Conservation (phyloP, 2,329 filamentous ascomycete genomes). For the Graphilbum sp. region DNA sequence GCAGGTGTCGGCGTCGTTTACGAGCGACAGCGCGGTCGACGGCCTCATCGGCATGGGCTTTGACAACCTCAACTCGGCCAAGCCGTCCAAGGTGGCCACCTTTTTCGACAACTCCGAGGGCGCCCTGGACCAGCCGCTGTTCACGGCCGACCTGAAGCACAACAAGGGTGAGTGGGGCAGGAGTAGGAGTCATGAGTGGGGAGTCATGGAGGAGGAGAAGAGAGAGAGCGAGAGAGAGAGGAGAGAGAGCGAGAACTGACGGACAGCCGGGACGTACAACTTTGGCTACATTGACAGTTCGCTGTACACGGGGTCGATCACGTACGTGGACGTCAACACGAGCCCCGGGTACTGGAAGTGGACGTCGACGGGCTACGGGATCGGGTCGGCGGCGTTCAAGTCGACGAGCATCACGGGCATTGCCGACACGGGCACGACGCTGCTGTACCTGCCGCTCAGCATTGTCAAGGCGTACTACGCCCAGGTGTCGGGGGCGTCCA, state of each 20-base stretch:
- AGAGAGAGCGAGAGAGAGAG: background rate
- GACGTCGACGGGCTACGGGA: constrained; percentile 29
- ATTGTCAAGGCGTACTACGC: constrained; percentile 24
- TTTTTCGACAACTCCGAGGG: constrained; percentile 21
- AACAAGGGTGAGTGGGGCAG: constrained; percentile 18
- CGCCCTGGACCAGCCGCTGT: constrained; percentile 15
- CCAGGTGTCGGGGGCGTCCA: constrained; percentile 18
- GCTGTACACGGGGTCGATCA: constrained; percentile 36
- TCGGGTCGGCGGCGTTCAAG: constrained; percentile 28
- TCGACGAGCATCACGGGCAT: constrained; percentile 17
- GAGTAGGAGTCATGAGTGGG: too few species aligned
- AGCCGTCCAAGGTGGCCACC: constrained; percentile 21
- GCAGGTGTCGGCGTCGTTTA: constrained; percentile 23
- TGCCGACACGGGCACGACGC: constrained; percentile 26
- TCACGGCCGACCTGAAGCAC: constrained; percentile 18
- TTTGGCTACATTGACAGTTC: constrained; percentile 38
- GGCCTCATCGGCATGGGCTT: constrained; percentile 29
- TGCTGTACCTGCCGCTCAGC: constrained; percentile 19
- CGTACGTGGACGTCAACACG: constrained; percentile 31
- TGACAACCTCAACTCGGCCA: constrained; percentile 25
- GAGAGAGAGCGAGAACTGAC: background rate
- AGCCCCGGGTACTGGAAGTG: constrained; percentile 40
- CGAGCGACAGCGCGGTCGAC: constrained; percentile 19
- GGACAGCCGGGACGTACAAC: constrained; percentile 23
- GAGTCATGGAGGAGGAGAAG: background rate